Percentiles rank a stretch among this genome's conserved stretches.
Conservation (phyloP, 1,284 basidiomycete species). For the Malassezia globosa region DNA sequence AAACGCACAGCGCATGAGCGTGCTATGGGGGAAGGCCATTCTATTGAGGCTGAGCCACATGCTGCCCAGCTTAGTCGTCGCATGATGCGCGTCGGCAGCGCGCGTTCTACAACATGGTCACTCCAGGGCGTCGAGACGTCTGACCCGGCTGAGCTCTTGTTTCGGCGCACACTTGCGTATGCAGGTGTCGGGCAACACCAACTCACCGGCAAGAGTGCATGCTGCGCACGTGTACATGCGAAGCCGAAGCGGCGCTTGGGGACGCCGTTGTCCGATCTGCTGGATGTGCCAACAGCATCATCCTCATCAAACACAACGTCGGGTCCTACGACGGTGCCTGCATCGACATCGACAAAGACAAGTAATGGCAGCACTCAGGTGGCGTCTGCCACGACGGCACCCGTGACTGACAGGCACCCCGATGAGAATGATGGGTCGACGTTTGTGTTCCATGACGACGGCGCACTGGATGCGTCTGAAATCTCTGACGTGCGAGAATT, state of each 20-base stretch:
- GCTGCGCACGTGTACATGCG: constrained; percentile 7
- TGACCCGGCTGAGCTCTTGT: constrained; percentile 1
- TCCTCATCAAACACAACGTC: no score
- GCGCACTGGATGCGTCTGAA: constrained; percentile 26
- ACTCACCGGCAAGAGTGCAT: constrained; percentile 16
- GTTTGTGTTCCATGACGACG: constrained; percentile 25
- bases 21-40: no score
- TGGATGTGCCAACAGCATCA: no score
- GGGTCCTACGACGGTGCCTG: no score
- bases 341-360: background rate
- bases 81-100: constrained; percentile 14
- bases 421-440: background rate
- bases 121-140: constrained; percentile 1
- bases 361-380: background rate
- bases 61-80: background rate
- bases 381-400: background rate
- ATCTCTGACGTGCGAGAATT: constrained; percentile 26
- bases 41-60: constrained; percentile 5
- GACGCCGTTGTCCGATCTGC: constrained; percentile 7
- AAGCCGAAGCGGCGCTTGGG: constrained; percentile 16
- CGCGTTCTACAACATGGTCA: constrained; percentile 14
- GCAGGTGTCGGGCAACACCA: constrained; percentile 11
- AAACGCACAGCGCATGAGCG: constrained; percentile 2
- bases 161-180: constrained; percentile 15
- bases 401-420: background rate